These are phyloP conservation scores for Ailanthus altissimus DNA, from an alignment of 345 rosid genomes.

Conservation along the genomic window DNA sequence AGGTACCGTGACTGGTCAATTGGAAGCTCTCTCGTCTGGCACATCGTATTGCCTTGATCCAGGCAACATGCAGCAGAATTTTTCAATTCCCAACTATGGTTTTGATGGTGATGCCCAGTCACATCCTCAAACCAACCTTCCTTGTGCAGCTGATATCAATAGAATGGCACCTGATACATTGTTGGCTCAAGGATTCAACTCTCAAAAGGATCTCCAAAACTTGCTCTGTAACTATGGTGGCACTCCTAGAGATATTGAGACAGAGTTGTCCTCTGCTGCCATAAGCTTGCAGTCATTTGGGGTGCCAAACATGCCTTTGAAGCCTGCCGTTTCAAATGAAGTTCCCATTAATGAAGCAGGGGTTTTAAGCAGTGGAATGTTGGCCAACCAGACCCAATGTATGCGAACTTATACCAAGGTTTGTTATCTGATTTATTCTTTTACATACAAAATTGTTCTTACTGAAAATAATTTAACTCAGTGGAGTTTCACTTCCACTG, in stretches of 20 bases:
- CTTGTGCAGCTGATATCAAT: constrained; percentile 61
- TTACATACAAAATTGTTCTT: not conserved
- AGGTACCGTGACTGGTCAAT: constrained; percentile 62
- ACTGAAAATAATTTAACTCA: not conserved
- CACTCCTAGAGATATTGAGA: constrained; percentile 76
- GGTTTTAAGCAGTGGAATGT: constrained; percentile 71
- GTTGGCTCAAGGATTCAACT: constrained; percentile 80
- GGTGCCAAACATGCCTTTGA: constrained; percentile 74
- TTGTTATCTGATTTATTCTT: constrained; percentile 18
- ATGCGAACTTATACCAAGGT: constrained; percentile 99
- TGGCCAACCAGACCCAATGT: constrained; percentile 82
- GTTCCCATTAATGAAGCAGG: constrained; percentile 73
- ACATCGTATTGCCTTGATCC: constrained; percentile 91
- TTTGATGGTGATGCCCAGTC: constrained; percentile 80
- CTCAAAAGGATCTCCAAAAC: constrained; percentile 95
- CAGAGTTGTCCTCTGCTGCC: constrained; percentile 86
- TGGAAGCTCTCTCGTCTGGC: constrained; percentile 90
- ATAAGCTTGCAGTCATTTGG: constrained; percentile 91
- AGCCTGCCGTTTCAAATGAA: constrained; percentile 72
- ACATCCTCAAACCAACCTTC: constrained; percentile 61
- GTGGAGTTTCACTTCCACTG: not conserved
- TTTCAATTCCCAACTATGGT: constrained; percentile 67
- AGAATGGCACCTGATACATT: constrained; percentile 74
- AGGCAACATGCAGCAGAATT: constrained; percentile 69
- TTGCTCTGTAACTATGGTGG: constrained; percentile 81